Conservation (phyloP, 2,329 filamentous ascomycete species). For the Trichoderma brevicompactum region DNA sequence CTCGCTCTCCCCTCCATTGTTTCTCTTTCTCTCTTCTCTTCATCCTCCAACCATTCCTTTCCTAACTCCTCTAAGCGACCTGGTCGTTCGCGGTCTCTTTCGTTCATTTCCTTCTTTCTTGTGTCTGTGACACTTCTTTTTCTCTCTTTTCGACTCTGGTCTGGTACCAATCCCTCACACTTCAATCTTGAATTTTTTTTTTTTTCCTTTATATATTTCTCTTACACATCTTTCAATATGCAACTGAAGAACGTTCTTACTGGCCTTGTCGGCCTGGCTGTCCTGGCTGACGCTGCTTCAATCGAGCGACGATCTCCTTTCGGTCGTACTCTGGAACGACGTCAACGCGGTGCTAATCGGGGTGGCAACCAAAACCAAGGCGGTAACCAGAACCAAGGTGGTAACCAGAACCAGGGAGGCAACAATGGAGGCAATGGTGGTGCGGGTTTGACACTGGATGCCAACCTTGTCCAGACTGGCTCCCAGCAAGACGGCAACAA, state of each 20-base stretch:
- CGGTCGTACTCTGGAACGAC: conserved; percentile 45
- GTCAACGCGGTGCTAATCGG: conserved; percentile 34
- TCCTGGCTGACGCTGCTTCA: conserved; percentile 51
- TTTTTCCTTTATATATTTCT: conserved; percentile 1
- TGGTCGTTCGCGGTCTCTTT: conserved; percentile 28
- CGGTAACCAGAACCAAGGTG: conserved; percentile 37
- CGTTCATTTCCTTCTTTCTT: conserved; percentile 41
- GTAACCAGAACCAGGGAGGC: conserved; percentile 34
- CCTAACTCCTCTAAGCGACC: conserved; percentile 36
- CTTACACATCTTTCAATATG: conserved; percentile 48
- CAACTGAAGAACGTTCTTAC: conserved; percentile 56
- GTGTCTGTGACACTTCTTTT: conserved; percentile 51
- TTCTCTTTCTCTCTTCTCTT: conserved; percentile 42
- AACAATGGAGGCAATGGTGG: conserved; percentile 38
- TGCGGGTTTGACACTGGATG: conserved; percentile 44
- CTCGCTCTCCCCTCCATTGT: conserved; percentile 32
- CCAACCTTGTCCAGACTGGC: conserved; percentile 54
- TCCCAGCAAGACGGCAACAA: conserved; percentile 55
- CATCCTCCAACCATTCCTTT: conserved; percentile 39
- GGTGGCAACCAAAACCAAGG: conserved; percentile 34
- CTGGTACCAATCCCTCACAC: conserved; percentile 45
- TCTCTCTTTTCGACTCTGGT: conserved; percentile 50
- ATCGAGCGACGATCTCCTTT: conserved; percentile 46
- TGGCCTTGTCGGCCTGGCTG: conserved; percentile 52
- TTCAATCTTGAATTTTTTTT: conserved; percentile 42